Percentiles rank a stretch among this genome's conserved stretches.
Conservation (phyloP, 139 green algal species). For the Ettlia oleoabundans region DNA sequence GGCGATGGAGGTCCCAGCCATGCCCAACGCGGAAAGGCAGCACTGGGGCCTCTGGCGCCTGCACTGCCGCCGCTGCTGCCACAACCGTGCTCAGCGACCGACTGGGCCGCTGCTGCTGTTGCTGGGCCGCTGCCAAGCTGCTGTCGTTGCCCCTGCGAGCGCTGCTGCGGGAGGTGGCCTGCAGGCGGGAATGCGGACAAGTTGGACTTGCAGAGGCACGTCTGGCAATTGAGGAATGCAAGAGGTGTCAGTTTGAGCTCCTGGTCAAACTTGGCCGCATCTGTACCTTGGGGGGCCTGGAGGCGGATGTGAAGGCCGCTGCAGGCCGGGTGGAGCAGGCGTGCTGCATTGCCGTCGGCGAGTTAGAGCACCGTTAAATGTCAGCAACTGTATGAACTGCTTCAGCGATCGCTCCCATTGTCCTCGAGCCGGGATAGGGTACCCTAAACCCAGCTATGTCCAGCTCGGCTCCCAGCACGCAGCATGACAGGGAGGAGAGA, state of each 20-base stretch:
- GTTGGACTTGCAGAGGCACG: neutral
- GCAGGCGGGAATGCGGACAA: neutral
- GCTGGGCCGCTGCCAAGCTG: neutral
- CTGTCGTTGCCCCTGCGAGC: neutral
- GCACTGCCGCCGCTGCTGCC: neutral
- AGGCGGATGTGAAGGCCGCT: neutral
- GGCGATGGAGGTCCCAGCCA: slow-evolving; percentile 91
- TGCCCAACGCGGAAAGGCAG: slow-evolving; percentile 84
- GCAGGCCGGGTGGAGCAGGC: neutral
- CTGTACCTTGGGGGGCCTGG: neutral
- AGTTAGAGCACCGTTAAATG: neutral
- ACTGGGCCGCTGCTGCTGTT: neutral
- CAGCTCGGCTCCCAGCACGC: too few species aligned
- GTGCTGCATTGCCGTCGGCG: neutral
- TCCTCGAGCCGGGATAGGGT: too few species aligned
- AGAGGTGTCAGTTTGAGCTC: neutral
- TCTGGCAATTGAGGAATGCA: neutral
- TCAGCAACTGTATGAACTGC: neutral
- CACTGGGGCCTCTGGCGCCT: slow-evolving; percentile 15
- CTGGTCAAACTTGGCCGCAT: neutral
- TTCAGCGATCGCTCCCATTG: too few species aligned
- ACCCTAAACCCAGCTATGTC: too few species aligned
- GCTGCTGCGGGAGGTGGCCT: neutral
- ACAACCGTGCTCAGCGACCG: neutral
- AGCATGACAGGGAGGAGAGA: too few species aligned